A percentile compares a stretch with the other conserved stretches of the same genome.
phyloP scores from a whole-genome alignment of 2,329 filamentous ascomycete species.

The Lachnellula hyalina region DNA sequence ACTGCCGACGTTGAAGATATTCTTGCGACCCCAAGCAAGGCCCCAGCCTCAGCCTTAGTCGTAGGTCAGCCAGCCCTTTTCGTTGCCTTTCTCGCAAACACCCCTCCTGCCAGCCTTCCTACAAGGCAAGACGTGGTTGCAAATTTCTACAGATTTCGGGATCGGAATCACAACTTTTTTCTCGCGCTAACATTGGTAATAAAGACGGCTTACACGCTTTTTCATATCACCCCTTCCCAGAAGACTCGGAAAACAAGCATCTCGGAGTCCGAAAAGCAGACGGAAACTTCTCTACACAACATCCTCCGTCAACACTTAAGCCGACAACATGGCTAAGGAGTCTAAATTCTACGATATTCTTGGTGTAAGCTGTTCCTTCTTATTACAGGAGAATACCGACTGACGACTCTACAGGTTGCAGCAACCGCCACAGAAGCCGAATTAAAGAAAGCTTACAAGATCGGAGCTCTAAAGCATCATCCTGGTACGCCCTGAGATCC shows the following conservation, averaged over 20 bases:
- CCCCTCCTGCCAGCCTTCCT: not conserved
- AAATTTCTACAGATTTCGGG: not conserved
- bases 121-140: not conserved
- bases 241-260: not conserved
- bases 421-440: constrained; percentile 77
- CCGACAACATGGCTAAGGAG: constrained; percentile 66
- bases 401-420: constrained; percentile 53
- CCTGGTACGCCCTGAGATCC: constrained; percentile 55
- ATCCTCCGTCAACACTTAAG: constrained; percentile 15
- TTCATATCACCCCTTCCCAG: not conserved
- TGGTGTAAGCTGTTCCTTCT: constrained; percentile 51
- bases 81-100: not conserved
- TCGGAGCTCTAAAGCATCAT: constrained; percentile 76
- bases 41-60: not conserved
- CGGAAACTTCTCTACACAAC: constrained; percentile 1
- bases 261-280: not conserved
- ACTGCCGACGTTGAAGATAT: not conserved
- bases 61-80: not conserved
- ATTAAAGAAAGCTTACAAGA: constrained; percentile 87
- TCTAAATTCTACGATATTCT: constrained; percentile 75
- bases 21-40: not conserved
- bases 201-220: not conserved
- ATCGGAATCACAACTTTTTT: not conserved
- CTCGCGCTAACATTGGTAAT: not conserved
- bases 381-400: constrained; percentile 21